These are phyloP conservation scores for Aegilops bicornis DNA, from an alignment of 176 grass and related monocot genomes.

Conservation along the genomic window DNA sequence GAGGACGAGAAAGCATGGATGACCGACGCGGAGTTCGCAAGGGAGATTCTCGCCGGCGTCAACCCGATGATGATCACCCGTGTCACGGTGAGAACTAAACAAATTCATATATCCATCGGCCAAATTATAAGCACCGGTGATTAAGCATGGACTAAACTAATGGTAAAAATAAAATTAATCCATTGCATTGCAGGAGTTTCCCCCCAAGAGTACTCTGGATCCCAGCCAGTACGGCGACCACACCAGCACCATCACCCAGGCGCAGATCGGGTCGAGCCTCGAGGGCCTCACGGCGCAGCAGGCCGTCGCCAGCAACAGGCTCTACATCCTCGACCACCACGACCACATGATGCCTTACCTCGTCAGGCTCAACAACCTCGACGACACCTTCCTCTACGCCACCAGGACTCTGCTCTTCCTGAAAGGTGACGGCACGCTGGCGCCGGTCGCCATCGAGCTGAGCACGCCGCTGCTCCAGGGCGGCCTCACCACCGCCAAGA, in stretches of 20 bases:
- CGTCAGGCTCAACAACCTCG: not conserved
- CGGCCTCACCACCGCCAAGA: not conserved
- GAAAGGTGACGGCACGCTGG: not conserved
- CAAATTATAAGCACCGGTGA: not conserved
- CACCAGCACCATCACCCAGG: not conserved
- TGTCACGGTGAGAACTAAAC: not conserved
- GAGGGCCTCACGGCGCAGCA: not conserved
- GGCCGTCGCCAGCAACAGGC: not conserved
- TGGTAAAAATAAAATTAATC: not conserved
- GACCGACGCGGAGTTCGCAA: not conserved
- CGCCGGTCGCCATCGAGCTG: not conserved
- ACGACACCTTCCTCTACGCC: not conserved
- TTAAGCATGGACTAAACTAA: not conserved
- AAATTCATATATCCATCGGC: not conserved
- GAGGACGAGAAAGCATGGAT: slow-evolving; percentile 5
- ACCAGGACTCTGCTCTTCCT: not conserved
- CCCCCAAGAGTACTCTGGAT: not conserved
- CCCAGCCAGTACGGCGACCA: slow-evolving; percentile 4
- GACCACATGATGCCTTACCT: slow-evolving; percentile 3
- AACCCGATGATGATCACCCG: slow-evolving; percentile 2
- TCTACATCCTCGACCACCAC: slow-evolving; percentile 15
- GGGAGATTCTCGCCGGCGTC: slow-evolving; percentile 11
- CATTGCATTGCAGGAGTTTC: not conserved
- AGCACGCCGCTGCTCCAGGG: not conserved
- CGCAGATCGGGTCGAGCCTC: not conserved